These are phyloP conservation scores for Carex parvula DNA, from an alignment of 176 grass and related monocot genomes.

Conservation along the genomic window DNA sequence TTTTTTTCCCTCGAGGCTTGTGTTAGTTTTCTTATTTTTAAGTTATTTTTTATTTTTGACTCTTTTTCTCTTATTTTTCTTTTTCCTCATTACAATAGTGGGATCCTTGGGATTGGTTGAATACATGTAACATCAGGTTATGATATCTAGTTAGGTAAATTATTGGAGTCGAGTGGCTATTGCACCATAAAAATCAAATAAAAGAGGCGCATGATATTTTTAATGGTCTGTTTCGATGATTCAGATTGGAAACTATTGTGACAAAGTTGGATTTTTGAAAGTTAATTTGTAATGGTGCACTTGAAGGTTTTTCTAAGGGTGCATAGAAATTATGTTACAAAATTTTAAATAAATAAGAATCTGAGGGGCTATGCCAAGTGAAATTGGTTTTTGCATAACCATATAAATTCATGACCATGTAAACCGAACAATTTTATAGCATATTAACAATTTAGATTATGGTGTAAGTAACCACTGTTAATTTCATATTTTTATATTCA, in stretches of 20 bases:
- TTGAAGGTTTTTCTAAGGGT: background rate
- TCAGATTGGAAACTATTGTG: background rate
- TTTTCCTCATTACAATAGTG: background rate
- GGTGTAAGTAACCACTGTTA: background rate
- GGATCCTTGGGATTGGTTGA: background rate
- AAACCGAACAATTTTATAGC: background rate
- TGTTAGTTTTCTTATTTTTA: background rate
- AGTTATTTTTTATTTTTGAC: background rate
- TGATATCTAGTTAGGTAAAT: background rate
- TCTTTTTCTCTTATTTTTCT: background rate
- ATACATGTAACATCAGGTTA: conserved; percentile 4
- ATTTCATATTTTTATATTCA: background rate
- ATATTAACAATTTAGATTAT: background rate
- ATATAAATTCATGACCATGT: background rate
- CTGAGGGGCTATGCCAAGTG: background rate
- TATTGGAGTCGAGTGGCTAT: background rate
- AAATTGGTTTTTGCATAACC: background rate
- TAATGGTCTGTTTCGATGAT: background rate
- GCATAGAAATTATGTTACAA: background rate
- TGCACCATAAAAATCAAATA: conserved; percentile 12
- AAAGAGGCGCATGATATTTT: background rate
- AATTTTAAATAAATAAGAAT: background rate
- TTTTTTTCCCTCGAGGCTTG: background rate
- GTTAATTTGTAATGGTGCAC: background rate
- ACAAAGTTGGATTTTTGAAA: background rate